Evolutionary conservation across 768 basidiomycete genomes (phyloP).

Genomic region (Boletales sp.): DNA sequence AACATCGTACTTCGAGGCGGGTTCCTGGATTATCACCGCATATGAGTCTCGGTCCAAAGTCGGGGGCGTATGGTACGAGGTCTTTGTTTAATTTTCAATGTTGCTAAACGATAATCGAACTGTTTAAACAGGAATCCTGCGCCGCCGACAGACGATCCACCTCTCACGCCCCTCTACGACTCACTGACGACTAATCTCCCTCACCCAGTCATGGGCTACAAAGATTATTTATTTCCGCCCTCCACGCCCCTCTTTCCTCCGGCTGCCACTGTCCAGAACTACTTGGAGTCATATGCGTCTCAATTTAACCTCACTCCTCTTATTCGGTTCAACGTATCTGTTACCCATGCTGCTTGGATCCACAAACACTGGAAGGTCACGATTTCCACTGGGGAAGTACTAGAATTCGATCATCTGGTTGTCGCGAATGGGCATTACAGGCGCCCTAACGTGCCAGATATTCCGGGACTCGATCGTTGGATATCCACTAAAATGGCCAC

Average conservation of each 20-base stretch:
- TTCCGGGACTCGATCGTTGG: conserved; percentile 62
- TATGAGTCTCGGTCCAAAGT: conserved; percentile 65
- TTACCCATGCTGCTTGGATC: conserved; percentile 45
- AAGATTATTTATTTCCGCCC: conserved; percentile 62
- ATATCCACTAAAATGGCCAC: conserved; percentile 44
- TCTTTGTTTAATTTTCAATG: not conserved
- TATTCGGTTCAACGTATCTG: conserved; percentile 60
- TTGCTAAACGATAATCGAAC: not conserved
- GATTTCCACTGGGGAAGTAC: conserved; percentile 34
- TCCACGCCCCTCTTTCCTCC: conserved; percentile 67
- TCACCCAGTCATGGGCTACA: conserved; percentile 72
- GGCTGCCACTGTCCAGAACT: conserved; percentile 59
- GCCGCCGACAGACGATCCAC: conserved; percentile 46
- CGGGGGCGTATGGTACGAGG: conserved; percentile 32
- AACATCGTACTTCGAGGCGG: conserved; percentile 49
- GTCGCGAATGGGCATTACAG: conserved; percentile 77
- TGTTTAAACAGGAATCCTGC: conserved; percentile 50
- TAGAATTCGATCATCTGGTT: conserved; percentile 60
- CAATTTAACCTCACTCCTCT: conserved; percentile 58
- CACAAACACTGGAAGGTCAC: conserved; percentile 47
- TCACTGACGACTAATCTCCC: conserved; percentile 81
- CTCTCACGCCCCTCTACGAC: conserved; percentile 71
- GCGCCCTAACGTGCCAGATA: conserved; percentile 57
- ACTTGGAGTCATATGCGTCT: conserved; percentile 63
- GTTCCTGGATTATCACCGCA: conserved; percentile 58